Base-by-base conservation (phyloP, 2,329 filamentous ascomycete genomes). In the Aspergillus neotritici region DNA sequence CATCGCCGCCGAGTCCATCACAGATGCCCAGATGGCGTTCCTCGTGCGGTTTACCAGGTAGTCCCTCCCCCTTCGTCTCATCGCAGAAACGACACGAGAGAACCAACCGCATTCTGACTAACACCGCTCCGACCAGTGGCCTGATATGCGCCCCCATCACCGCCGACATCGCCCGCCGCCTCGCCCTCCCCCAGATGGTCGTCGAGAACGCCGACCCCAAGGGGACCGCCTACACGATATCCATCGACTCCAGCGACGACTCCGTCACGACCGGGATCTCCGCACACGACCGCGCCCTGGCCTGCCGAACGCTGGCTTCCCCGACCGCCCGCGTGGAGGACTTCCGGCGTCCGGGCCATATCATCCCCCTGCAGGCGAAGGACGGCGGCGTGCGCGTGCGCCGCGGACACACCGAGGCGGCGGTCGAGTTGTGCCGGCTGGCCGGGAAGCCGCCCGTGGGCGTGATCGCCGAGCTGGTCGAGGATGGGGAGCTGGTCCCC, bases 151-250 rank as follows among this genome's bases (percentile, higher is more conserved):
- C 86, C 0, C 91, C 93, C 12, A 76, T 97, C 48, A 75, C 80
- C 39, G 76, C 84, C 38, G 66, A 78, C 33, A 82, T 86, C 59
- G 84, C 87, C 63, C 74, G 77, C 41, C 69, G 75, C 45, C 83
- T 96, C 56, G 75, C 78, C 48, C 84, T 98, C 30, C 90, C 90
- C 1, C 89, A 87, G 66, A 98, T 98, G 93, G 88, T 97, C 14
- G 76, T 76, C 69, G 78, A 93, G 61, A 82, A 79, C 62, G 65
- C 73, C 40, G 93, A 98, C 69, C 85, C 84, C 30, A 89, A 93
- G 64, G 80, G 83, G 51, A 98, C 93, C 48, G 93, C 93, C 47
- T 98, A 97, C 75, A 94, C 90, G 49, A 69, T 98, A 57, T 87
- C 87, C 51, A 80, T 96, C 56, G 93, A 98, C 71, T 81, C 87